A percentile compares a stretch with the other conserved stretches of the same genome.
Conservation (phyloP, 2,329 filamentous ascomycete species). For the Metarhizium brunneum region DNA sequence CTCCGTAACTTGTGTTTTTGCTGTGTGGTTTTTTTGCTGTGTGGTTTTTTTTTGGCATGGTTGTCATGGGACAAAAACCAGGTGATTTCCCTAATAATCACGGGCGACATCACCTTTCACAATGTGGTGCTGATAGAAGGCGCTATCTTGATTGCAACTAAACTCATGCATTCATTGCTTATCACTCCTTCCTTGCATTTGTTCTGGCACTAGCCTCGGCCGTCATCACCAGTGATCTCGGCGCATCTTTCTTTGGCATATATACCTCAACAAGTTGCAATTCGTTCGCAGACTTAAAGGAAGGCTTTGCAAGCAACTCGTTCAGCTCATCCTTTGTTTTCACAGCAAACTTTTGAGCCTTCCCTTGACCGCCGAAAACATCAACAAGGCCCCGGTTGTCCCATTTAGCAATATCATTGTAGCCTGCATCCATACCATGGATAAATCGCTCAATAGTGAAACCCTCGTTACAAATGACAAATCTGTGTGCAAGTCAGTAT, state of each 20-base stretch:
- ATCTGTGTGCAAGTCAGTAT: slow-evolving; percentile 31
- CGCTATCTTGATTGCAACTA: too few relatives aligned
- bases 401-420: slow-evolving; percentile 78
- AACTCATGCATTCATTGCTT: neutral
- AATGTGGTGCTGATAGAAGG: too few relatives aligned
- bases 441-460: slow-evolving; percentile 87
- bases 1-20: too few relatives aligned
- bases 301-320: slow-evolving; percentile 50
- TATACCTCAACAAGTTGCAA: slow-evolving; percentile 72
- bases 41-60: too few relatives aligned
- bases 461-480: slow-evolving; percentile 80
- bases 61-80: too few relatives aligned
- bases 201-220: slow-evolving; percentile 61
- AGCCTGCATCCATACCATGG: slow-evolving; percentile 68
- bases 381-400: slow-evolving; percentile 58
- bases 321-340: slow-evolving; percentile 62
- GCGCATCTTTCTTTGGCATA: slow-evolving; percentile 73
- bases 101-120: too few relatives aligned
- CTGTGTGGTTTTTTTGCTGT: too few relatives aligned
- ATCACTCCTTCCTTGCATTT: slow-evolving; percentile 40
- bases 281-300: slow-evolving; percentile 48
- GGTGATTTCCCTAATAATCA: too few relatives aligned
- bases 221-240: slow-evolving; percentile 57
- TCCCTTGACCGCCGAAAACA: slow-evolving; percentile 56
- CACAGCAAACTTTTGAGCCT: slow-evolving; percentile 54